Evolutionary conservation across 768 basidiomycete species (phyloP).

Genomic region (Grammothele lineata): DNA sequence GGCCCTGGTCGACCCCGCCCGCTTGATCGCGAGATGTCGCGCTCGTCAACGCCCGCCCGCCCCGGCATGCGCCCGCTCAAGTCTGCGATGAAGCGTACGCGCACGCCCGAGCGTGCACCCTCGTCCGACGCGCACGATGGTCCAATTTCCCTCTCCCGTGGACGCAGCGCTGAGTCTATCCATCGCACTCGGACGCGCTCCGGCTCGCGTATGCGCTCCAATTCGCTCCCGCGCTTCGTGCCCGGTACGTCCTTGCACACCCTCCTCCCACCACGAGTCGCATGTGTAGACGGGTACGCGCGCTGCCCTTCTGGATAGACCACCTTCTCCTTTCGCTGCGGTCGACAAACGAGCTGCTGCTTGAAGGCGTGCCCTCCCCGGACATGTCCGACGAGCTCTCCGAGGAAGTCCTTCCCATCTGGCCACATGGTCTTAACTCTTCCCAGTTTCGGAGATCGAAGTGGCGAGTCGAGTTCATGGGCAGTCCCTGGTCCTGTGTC

Average conservation of each 20-base stretch:
- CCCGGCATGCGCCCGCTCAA: slow-evolving; percentile 35
- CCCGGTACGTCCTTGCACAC: slow-evolving; percentile 17
- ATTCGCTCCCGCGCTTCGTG: slow-evolving; percentile 25
- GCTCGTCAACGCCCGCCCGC: slow-evolving; percentile 9
- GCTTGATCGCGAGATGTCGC: slow-evolving; percentile 10
- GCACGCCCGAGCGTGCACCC: slow-evolving; percentile 19
- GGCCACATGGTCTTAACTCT: slow-evolving; percentile 60
- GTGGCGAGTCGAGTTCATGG: slow-evolving; percentile 64
- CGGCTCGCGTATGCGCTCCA: slow-evolving; percentile 24
- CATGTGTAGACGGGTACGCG: background rate
- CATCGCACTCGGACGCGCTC: slow-evolving; percentile 11
- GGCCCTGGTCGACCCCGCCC: slow-evolving; percentile 11
- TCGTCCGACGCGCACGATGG: slow-evolving; percentile 9
- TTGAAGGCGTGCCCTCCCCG: slow-evolving; percentile 43
- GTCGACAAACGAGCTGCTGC: slow-evolving; percentile 57
- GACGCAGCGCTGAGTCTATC: slow-evolving; percentile 9
- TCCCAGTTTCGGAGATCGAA: too few relatives aligned
- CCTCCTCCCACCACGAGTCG: background rate
- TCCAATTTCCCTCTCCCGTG: slow-evolving; percentile 6
- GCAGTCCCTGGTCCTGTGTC: slow-evolving; percentile 62
- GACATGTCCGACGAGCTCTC: slow-evolving; percentile 56
- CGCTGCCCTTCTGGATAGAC: slow-evolving; percentile 33
- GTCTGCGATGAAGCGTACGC: slow-evolving; percentile 53
- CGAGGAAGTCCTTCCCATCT: slow-evolving; percentile 52
- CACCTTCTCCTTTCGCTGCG: slow-evolving; percentile 72